Evolutionary conservation across 495 filamentous ascomycete species (phyloP).

Genomic region (Thermothielavioides terrestris): DNA sequence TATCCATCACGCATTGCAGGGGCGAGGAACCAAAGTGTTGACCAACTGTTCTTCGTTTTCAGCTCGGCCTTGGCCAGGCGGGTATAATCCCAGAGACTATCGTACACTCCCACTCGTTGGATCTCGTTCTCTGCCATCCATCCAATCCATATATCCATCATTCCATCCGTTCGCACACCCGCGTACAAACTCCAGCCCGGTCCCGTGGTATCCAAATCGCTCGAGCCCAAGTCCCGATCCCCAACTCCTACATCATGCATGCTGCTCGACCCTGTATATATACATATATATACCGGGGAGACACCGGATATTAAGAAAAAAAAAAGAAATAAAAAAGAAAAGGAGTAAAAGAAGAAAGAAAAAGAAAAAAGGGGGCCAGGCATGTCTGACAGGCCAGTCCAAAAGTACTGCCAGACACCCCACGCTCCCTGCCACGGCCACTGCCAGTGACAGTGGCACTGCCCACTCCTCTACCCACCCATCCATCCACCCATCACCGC

Average conservation of each 20-base stretch:
- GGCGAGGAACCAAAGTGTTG: not conserved
- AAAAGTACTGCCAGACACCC: constrained; percentile 1
- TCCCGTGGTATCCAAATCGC: constrained; percentile 4
- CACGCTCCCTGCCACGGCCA: not conserved
- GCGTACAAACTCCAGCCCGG: not conserved
- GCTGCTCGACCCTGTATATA: constrained; percentile 11
- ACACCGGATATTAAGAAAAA: constrained; percentile 1
- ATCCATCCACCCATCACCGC: not conserved
- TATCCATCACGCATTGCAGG: not conserved
- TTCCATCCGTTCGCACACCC: not conserved
- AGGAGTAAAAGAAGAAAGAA: constrained; percentile 11
- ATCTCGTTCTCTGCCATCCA: not conserved
- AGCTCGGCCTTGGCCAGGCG: not conserved
- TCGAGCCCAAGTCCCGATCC: not conserved
- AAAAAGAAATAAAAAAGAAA: constrained; percentile 5
- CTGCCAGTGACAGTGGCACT: too few species aligned
- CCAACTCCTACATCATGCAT: constrained; percentile 14
- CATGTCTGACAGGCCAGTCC: constrained; percentile 10
- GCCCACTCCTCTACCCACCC: not conserved
- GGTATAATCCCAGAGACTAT: constrained; percentile 5
- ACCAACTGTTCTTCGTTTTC: not conserved
- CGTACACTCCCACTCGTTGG: not conserved
- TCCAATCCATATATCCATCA: too few species aligned
- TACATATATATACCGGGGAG: constrained; percentile 2
- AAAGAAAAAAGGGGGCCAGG: constrained; percentile 8